Conservation (phyloP, 2,329 filamentous ascomycete species). For the Ilyonectria destructans region DNA sequence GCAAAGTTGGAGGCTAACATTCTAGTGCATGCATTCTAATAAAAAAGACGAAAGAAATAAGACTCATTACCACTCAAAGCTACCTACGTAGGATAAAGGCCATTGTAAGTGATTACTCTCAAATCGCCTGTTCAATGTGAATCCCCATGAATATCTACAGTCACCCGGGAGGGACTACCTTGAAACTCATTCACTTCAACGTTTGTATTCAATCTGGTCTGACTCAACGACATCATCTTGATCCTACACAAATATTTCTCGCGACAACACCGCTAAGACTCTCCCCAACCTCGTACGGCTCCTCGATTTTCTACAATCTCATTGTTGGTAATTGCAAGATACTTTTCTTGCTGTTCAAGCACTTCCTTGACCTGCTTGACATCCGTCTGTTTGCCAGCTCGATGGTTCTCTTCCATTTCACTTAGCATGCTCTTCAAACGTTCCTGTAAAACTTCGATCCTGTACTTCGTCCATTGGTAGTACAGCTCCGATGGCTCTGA, state of each 20-base stretch:
- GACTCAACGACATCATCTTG: not conserved
- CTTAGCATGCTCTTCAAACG: not conserved
- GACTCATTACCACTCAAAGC: no score
- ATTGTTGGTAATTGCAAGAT: not conserved
- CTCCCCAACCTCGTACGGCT: not conserved
- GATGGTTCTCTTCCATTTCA: not conserved
- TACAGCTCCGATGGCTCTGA: constrained; percentile 5
- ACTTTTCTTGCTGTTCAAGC: not conserved
- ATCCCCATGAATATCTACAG: not conserved
- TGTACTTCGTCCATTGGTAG: constrained; percentile 9
- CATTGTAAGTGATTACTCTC: not conserved
- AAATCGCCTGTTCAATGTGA: no score
- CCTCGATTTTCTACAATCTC: not conserved
- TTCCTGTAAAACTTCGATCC: not conserved
- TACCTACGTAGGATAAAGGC: no score
- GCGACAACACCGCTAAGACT: not conserved
- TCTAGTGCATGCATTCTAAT: no score
- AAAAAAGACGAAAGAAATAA: no score
- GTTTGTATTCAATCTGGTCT: not conserved
- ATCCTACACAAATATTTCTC: not conserved
- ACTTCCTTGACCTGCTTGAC: not conserved
- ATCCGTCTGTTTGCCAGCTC: not conserved
- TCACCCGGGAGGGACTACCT: no score
- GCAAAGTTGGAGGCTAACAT: no score
- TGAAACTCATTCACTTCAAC: not conserved